These are phyloP conservation scores for Polygonum aviculare DNA, from an alignment of 148 eudicot species.

Conservation along the genomic window DNA sequence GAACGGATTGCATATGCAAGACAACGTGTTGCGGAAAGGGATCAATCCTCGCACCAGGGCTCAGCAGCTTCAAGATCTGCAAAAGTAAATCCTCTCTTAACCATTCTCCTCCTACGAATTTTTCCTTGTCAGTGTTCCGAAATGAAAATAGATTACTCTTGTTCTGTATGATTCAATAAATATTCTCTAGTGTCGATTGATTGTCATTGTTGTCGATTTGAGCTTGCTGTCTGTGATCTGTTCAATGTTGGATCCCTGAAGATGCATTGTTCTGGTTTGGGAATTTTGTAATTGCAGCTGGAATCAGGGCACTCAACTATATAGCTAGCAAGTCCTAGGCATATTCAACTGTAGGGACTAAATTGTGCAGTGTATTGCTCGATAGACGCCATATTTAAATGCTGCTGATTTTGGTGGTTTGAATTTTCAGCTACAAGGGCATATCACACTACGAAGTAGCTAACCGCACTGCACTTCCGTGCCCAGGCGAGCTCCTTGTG, in stretches of 20 bases:
- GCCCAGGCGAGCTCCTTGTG: conserved; percentile 91
- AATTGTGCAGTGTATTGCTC: background rate
- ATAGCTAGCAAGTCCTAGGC: background rate
- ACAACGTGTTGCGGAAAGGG: conserved; percentile 80
- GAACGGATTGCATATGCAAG: conserved; percentile 86
- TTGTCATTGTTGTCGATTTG: background rate
- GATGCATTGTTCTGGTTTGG: background rate
- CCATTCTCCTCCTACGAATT: background rate
- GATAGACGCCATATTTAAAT: background rate
- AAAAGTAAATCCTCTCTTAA: conserved; percentile 27
- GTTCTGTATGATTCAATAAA: background rate
- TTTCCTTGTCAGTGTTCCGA: background rate
- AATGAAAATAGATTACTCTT: background rate
- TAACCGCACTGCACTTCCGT: conserved; percentile 84
- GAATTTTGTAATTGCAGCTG: background rate
- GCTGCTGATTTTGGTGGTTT: background rate
- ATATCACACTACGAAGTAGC: conserved; percentile 85
- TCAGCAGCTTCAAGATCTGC: conserved; percentile 79
- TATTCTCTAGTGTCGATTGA: background rate
- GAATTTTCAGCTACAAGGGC: conserved; percentile 64
- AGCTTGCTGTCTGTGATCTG: background rate
- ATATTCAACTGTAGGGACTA: background rate
- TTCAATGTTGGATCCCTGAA: background rate
- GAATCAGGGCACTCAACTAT: background rate
- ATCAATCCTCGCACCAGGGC: conserved; percentile 92